phyloP scores from a whole-genome alignment of 768 basidiomycete genomes.

The Xerocomus brunneocitrinus region DNA sequence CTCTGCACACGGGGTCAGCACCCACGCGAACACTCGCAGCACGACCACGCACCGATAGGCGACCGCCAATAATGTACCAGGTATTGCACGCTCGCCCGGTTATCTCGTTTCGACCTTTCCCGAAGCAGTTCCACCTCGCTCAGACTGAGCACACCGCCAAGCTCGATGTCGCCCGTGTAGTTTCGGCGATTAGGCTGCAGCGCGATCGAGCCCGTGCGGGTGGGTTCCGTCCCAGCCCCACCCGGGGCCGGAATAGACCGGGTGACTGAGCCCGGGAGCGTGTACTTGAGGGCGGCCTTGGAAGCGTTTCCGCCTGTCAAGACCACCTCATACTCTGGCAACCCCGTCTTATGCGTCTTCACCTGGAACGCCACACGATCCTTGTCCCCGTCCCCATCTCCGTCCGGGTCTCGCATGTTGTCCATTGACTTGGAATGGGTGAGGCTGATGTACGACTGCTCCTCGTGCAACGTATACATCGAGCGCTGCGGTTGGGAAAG shows the following conservation, averaged over 20 bases:
- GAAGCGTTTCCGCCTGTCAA: constrained; percentile 6
- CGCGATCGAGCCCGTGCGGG: background rate
- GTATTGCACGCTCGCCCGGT: constrained; percentile 24
- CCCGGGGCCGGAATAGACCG: too few species aligned
- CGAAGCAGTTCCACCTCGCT: constrained; percentile 43
- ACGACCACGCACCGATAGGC: constrained; percentile 55
- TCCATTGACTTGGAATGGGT: constrained; percentile 2
- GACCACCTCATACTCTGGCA: constrained; percentile 31
- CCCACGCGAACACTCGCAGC: background rate
- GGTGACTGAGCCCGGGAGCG: background rate
- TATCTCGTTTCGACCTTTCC: constrained; percentile 32
- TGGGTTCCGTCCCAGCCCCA: background rate
- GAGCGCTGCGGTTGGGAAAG: background rate
- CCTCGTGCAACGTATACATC: background rate
- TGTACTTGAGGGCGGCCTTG: background rate
- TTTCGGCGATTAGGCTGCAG: constrained; percentile 27
- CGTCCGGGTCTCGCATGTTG: background rate
- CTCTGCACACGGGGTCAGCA: background rate
- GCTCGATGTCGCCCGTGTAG: constrained; percentile 18
- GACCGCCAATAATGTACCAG: constrained; percentile 64
- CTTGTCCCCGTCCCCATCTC: background rate
- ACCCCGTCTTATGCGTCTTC: background rate
- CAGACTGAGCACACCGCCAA: constrained; percentile 21
- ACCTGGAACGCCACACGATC: background rate
- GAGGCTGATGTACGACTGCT: constrained; percentile 13